A percentile compares a stretch with the other conserved stretches of the same genome.
Conservation (phyloP, 495 filamentous ascomycete genomes). For the Penicillium dipodomyicola region DNA sequence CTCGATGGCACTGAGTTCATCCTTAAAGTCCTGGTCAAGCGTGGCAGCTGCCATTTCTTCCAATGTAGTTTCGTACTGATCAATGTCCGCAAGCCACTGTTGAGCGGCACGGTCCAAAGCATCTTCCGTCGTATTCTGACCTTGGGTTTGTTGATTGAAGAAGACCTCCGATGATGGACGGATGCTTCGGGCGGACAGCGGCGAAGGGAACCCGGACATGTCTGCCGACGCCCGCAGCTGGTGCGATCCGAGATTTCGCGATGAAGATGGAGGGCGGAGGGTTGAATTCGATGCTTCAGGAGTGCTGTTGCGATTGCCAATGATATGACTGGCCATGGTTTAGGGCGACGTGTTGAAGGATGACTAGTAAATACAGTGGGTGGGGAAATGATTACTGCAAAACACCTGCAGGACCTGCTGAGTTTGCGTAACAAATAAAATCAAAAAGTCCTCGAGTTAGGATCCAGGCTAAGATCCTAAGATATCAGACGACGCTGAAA, state of each 20-base stretch:
- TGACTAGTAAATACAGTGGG: constrained; percentile 43
- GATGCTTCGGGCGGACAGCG: constrained; percentile 73
- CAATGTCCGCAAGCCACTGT: constrained; percentile 98
- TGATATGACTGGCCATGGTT: constrained; percentile 57
- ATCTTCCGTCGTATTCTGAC: constrained; percentile 72
- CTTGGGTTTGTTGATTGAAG: constrained; percentile 69
- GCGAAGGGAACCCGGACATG: constrained; percentile 83
- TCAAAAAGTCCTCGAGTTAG: constrained; percentile 20
- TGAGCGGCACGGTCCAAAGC: constrained; percentile 89
- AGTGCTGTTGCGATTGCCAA: constrained; percentile 95
- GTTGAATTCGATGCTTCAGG: constrained; percentile 85
- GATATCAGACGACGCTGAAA: constrained; percentile 16
- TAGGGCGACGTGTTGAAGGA: constrained; percentile 40
- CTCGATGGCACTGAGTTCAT: constrained; percentile 97
- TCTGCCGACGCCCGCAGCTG: constrained; percentile 93
- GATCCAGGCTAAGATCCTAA: constrained; percentile 19
- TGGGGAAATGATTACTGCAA: constrained; percentile 44
- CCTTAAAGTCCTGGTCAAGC: constrained; percentile 98
- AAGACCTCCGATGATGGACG: constrained; percentile 92
- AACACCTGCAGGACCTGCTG: constrained; percentile 91
- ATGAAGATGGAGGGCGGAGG: constrained; percentile 84
- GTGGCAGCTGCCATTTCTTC: constrained; percentile 99
- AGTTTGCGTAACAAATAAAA: constrained; percentile 56
- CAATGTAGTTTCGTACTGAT: constrained; percentile 94
- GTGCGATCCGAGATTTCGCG: constrained; percentile 76